These are phyloP conservation scores for Limonium bicolor DNA, from an alignment of 148 eudicot genomes.

Conservation along the genomic window DNA sequence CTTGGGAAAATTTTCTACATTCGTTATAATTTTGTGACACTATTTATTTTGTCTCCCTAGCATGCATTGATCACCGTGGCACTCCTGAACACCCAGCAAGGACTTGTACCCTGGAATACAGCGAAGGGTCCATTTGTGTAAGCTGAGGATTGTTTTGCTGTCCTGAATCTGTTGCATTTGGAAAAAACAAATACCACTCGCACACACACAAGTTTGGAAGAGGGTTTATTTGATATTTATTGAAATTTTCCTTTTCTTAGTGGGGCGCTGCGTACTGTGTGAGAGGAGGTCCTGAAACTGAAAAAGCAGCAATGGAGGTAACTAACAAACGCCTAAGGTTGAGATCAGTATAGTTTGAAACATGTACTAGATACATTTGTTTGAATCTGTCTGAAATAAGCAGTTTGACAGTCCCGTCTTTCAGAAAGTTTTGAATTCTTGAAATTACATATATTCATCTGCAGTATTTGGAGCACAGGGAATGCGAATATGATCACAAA, in stretches of 20 bases:
- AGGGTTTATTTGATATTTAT: background rate
- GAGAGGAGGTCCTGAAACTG: conserved; percentile 65
- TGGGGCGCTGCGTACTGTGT: conserved; percentile 98
- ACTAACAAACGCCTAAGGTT: no score
- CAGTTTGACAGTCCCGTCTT: background rate
- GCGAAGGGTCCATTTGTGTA: conserved; percentile 75
- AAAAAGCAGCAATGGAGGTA: conserved; percentile 74
- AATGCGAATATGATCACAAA: conserved; percentile 83
- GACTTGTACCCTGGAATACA: conserved; percentile 81
- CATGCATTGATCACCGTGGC: conserved; percentile 95
- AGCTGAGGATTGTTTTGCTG: conserved; percentile 13
- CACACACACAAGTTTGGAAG: no score
- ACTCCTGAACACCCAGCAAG: conserved; percentile 92
- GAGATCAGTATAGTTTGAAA: no score
- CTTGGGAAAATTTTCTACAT: no score
- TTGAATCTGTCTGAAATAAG: no score
- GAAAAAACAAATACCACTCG: no score
- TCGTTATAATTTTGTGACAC: background rate
- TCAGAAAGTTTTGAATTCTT: background rate
- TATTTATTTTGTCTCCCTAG: conserved; percentile 25
- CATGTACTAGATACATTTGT: no score
- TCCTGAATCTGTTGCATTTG: no score
- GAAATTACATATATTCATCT: conserved; percentile 1
- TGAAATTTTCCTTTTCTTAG: conserved; percentile 23
- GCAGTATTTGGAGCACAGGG: conserved; percentile 82